These are phyloP conservation scores for Starmerella etchellsii DNA, from an alignment of 805 yeast genomes.

Conservation along the genomic window DNA sequence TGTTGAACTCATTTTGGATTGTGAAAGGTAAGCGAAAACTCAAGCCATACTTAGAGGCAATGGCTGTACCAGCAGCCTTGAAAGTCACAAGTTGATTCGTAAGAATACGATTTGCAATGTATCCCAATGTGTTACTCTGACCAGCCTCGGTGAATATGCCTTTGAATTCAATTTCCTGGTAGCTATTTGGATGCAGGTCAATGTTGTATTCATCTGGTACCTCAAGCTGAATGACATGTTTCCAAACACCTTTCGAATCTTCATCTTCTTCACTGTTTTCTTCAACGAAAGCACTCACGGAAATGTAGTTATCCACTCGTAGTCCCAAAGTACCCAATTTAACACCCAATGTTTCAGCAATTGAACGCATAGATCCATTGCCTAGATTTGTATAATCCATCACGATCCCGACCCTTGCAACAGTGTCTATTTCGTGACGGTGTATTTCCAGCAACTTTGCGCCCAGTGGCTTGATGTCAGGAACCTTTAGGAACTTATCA, in stretches of 20 bases:
- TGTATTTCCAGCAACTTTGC: conserved; percentile 1
- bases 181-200: background rate
- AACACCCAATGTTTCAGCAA: background rate
- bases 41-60: conserved; percentile 14
- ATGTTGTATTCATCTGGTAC: background rate
- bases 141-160: conserved; percentile 15
- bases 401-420: background rate
- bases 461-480: conserved; percentile 4
- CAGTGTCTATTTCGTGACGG: conserved; percentile 1
- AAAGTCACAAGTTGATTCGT: conserved; percentile 4
- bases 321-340: conserved; percentile 4
- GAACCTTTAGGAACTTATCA: conserved; percentile 1
- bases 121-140: conserved; percentile 11
- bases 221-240: conserved; percentile 1
- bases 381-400: conserved; percentile 10
- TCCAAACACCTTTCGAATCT: conserved; percentile 1
- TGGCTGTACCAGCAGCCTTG: conserved; percentile 8
- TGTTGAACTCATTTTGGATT: background rate
- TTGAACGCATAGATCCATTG: background rate
- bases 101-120: conserved; percentile 5
- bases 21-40: conserved; percentile 8
- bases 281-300: background rate
- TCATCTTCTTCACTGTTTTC: background rate
- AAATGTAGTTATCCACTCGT: conserved; percentile 6
- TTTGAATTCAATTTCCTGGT: conserved; percentile 1